These are phyloP conservation scores for Quercus suber DNA, from an alignment of 306 rosid species.

Conservation along the genomic window DNA sequence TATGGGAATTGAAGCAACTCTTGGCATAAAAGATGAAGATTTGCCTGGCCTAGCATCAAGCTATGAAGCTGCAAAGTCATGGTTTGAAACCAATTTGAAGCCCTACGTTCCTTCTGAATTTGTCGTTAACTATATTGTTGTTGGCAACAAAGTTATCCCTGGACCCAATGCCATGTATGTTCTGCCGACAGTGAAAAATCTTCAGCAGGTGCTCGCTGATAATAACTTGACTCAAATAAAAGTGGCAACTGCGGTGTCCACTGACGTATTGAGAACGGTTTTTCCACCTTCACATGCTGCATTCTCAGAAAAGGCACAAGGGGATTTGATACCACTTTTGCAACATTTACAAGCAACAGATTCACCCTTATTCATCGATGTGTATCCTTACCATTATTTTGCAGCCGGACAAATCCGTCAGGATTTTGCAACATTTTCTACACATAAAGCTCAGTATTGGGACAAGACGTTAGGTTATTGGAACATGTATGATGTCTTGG, in stretches of 20 bases:
- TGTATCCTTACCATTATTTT: neutral
- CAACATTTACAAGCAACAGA: neutral
- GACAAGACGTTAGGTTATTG: neutral
- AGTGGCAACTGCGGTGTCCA: slow-evolving; percentile 29
- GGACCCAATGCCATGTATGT: neutral
- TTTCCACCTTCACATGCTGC: slow-evolving; percentile 28
- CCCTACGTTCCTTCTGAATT: neutral
- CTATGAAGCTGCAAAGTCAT: neutral
- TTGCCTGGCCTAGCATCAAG: neutral
- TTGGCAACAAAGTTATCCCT: neutral
- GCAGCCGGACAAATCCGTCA: neutral
- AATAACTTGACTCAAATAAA: neutral
- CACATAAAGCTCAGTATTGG: neutral
- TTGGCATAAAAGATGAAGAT: neutral
- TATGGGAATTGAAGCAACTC: neutral
- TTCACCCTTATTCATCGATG: neutral
- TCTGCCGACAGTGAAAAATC: neutral
- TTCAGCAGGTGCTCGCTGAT: neutral
- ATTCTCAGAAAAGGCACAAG: neutral
- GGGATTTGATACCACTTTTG: neutral
- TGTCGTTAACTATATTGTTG: neutral
- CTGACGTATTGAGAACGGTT: neutral
- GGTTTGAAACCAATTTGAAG: neutral
- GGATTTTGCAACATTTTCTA: neutral
- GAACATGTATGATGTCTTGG: slow-evolving; percentile 28